Percentiles rank a stretch among this genome's conserved stretches.
Evolutionary conservation across 2,329 filamentous ascomycete genomes (phyloP).

Genomic region (Pyrenophora seminiperda): DNA sequence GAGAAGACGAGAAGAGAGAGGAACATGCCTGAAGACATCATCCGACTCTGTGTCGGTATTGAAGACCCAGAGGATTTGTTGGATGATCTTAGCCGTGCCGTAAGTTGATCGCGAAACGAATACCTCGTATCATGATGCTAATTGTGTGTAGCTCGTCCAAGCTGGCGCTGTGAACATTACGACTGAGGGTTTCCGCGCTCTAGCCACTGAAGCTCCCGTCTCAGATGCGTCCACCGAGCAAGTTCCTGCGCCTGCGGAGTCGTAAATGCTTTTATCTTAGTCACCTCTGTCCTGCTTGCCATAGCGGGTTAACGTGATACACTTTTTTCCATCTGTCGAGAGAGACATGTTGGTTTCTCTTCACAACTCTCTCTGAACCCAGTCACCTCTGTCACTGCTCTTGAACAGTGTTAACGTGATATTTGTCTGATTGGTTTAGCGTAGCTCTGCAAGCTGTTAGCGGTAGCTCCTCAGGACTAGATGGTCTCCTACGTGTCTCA

Average conservation of each 20-base stretch:
- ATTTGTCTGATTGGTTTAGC: constrained; percentile 14
- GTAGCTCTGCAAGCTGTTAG: constrained; percentile 1
- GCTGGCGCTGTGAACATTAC: constrained; percentile 89
- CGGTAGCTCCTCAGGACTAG: constrained; percentile 7
- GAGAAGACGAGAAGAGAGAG: constrained; percentile 75
- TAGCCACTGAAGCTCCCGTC: constrained; percentile 22
- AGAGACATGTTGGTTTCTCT: constrained; percentile 23
- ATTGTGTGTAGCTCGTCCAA: constrained; percentile 70
- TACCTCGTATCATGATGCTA: constrained; percentile 9
- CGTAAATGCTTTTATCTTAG: constrained; percentile 20
- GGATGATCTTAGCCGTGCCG: constrained; percentile 87
- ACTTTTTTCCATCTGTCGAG: constrained; percentile 10
- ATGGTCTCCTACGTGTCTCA: constrained; percentile 7
- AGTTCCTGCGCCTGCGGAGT: constrained; percentile 21
- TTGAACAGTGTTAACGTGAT: constrained; percentile 45
- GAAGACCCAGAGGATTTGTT: constrained; percentile 91
- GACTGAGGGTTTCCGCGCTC: constrained; percentile 78
- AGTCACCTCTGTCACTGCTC: constrained; percentile 47
- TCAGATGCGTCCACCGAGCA: constrained; percentile 8
- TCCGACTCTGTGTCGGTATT: constrained; percentile 93
- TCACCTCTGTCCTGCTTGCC: constrained; percentile 43
- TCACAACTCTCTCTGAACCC: constrained; percentile 36
- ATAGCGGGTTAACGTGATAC: constrained; percentile 45
- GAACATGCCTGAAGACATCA: constrained; percentile 95
- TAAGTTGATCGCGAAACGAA: constrained; percentile 58